Evolutionary conservation across 1,284 basidiomycete genomes (phyloP), one percentile per base, ranked within the genome.

Genomic region (Pseudozyma hubeiensis): DNA sequence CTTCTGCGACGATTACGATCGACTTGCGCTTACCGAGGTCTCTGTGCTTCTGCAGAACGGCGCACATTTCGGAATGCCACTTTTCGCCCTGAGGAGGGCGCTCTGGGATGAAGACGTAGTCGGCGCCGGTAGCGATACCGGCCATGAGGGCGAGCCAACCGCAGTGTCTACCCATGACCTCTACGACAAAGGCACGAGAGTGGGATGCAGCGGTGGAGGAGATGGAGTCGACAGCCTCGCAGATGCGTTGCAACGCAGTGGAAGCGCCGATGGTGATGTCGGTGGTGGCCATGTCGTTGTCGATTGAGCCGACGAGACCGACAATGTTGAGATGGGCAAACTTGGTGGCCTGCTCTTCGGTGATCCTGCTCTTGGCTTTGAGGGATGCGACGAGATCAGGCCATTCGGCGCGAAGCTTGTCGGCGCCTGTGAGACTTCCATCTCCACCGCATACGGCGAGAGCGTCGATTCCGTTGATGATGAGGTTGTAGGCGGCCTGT

Each of bases 281-380:
- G 31, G 96, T 98, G 89, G 97, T 89, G 24, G 93, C 92, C 94
- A 99, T 97, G 85, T 99, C 97, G 83, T 99, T 99, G 87, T 99
- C 96, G 84, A 99, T 98, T 5, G 93, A 96, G 45, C 96, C 96
- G 53, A 99, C 96, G 30, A 99, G 90, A 44, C 97, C 96, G 76
- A 95, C 96, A 80, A 99, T 97, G 86, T 91, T 93, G 76, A 99
- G 90, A 79, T 97, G 92, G 7, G 89, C 87, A 81, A 95, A 91
- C 9, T 87, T 86, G 43, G 87, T 84, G 30, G 89, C 88, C 82
- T 97, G 92, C 52, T 90, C 90, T 31, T 90, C 87, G 1, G 90
- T 90, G 84, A 98, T 97, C 70, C 88, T 87, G 65, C 88, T 89
- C 81, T 90, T 86, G 16, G 88, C 79, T 47, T 88, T 87, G 24